These are phyloP conservation scores for Trichophyton mentagrophytes DNA, from an alignment of 2,329 filamentous ascomycete species.

Conservation along the genomic window DNA sequence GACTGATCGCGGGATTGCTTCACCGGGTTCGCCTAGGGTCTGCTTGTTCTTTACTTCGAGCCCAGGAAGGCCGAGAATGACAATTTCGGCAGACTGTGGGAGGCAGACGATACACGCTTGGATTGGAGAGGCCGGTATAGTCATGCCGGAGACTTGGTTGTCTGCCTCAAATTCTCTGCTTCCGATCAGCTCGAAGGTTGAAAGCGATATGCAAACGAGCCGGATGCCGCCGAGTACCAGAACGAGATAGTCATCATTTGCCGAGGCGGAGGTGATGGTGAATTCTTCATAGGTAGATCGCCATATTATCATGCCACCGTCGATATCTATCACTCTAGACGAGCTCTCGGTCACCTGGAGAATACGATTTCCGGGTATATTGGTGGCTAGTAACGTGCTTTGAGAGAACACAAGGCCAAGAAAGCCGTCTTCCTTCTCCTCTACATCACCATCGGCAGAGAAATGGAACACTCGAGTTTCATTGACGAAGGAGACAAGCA, in stretches of 20 bases:
- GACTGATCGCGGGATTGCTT: slow-evolving; percentile 72
- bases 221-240: slow-evolving; percentile 64
- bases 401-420: slow-evolving; percentile 56
- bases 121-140: slow-evolving; percentile 52
- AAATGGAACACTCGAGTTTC: slow-evolving; percentile 79
- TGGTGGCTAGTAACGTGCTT: slow-evolving; percentile 58
- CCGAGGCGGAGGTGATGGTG: slow-evolving; percentile 64
- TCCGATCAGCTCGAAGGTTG: slow-evolving; percentile 42
- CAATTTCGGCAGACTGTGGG: slow-evolving; percentile 71
- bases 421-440: slow-evolving; percentile 64
- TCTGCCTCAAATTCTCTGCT: slow-evolving; percentile 50
- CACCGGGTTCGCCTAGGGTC: slow-evolving; percentile 49
- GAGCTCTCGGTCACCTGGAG: slow-evolving; percentile 62
- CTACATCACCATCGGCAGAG: slow-evolving; percentile 59
- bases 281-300: slow-evolving; percentile 26
- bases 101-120: slow-evolving; percentile 70
- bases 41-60: slow-evolving; percentile 55
- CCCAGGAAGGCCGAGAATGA: slow-evolving; percentile 55
- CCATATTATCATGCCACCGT: slow-evolving; percentile 34
- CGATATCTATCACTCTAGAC: slow-evolving; percentile 46
- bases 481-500: slow-evolving; percentile 68
- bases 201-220: slow-evolving; percentile 56
- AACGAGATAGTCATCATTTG: slow-evolving; percentile 56
- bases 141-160: slow-evolving; percentile 75
- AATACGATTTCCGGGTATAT: slow-evolving; percentile 49